Base-by-base conservation (phyloP, 768 basidiomycete species). In the Amanita exitialis region DNA sequence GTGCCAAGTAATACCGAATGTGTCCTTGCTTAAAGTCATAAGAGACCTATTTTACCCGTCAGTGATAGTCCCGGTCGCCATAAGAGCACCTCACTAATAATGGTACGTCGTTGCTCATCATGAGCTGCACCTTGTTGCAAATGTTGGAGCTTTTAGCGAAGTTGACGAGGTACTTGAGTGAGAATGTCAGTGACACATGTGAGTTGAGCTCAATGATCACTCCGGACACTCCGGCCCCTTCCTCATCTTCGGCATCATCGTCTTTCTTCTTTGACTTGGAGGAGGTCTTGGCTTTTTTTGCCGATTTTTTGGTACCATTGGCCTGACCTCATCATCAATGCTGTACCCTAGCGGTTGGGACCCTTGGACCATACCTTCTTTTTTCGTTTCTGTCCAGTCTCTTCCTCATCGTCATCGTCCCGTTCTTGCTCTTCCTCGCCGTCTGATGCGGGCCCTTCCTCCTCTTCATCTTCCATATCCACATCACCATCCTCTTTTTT, bases 151-250 rank as follows among this genome's bases (percentile, higher is more conserved):
- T 90, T 76, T 96, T 98, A 47, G 91, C 81, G 61, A 99, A 98
- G 71, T 96, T 97, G 66, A 89, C 84, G 25, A 98, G 83, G 68
- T 98, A 99, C 67, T 97, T 98, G 59, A 98, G 73, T 28, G 90
- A 92, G 74, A 98, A 98, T 1, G 93, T 97, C 44, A 98, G 74
- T 38, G 82, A 79, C 55, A 99, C 95, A 56, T 89, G 82, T 63
- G 87, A 83, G 62, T 91, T 90, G 78, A 96, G 86, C 67, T 88
- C 80, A 62, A 96, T 86, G 54, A 69, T 65, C 44, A 95, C 84
- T 42, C 74, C 79, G 10, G 42, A 44, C 25, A 34, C 28, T 25
- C 30, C 9, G 1, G 49, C n/a, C 2, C 30, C 39, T 10, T 69
- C 68, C 0, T 62, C 62, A 12, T 72, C 38, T 4, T 37, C 71